A percentile compares a stretch with the other conserved stretches of the same genome.
Evolutionary conservation across 495 filamentous ascomycete genomes (phyloP).

Genomic region (Podospora conica): DNA sequence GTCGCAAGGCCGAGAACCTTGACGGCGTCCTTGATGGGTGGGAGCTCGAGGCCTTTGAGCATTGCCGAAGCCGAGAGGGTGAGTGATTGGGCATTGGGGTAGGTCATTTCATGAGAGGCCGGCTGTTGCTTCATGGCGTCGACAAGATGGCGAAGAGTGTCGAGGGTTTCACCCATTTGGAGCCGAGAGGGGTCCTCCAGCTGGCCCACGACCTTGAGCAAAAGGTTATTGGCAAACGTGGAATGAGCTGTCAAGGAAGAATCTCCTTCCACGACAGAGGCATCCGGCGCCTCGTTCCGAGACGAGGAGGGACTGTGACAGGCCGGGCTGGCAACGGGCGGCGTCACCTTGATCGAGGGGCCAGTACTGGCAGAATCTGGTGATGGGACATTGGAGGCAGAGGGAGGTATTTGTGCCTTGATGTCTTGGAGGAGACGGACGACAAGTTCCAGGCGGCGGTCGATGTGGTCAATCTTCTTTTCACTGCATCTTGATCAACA

Average conservation of each 20-base stretch:
- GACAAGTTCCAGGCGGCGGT: conserved; percentile 54
- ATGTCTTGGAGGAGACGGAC: conserved; percentile 40
- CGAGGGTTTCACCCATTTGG: conserved; percentile 50
- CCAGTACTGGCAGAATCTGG: neutral
- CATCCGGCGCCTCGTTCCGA: conserved; percentile 16
- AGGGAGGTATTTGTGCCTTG: conserved; percentile 12
- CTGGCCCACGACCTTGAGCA: conserved; percentile 48
- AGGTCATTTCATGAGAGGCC: conserved; percentile 19
- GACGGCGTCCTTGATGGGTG: conserved; percentile 16
- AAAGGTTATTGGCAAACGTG: conserved; percentile 53
- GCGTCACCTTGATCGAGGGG: neutral
- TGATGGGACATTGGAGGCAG: neutral
- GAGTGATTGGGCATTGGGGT: conserved; percentile 11
- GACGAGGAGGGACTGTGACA: neutral
- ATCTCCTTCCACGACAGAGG: conserved; percentile 46
- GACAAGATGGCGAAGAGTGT: conserved; percentile 48
- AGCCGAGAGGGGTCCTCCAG: conserved; percentile 34
- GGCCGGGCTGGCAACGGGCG: neutral
- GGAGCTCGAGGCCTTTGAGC: conserved; percentile 16
- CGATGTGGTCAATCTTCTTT: conserved; percentile 60
- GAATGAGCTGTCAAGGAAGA: conserved; percentile 56
- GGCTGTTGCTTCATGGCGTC: conserved; percentile 33
- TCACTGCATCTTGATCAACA: conserved; percentile 38
- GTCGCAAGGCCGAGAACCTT: conserved; percentile 17
- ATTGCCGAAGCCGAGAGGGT: neutral